phyloP scores from a whole-genome alignment of 164 flowering plant species.

The Euptelea pleiosperma region DNA sequence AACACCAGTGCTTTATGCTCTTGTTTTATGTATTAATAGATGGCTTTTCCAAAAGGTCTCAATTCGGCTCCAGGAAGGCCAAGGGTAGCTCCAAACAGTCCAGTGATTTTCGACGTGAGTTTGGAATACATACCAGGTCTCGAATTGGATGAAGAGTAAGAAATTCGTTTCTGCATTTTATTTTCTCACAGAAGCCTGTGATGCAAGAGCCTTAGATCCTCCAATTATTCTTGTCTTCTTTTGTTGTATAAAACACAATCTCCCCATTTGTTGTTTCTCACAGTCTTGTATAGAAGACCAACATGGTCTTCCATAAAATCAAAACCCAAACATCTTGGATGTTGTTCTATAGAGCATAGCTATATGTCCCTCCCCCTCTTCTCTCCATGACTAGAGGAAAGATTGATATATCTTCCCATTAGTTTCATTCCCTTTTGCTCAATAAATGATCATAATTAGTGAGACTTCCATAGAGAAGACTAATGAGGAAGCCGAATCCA shows the following conservation, averaged over 20 bases:
- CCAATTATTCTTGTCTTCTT: background rate
- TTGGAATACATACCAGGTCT: constrained; percentile 91
- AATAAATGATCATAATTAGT: too few relatives aligned
- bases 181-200: background rate
- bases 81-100: constrained; percentile 84
- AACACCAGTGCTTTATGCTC: background rate
- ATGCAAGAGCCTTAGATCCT: background rate
- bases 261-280: constrained; percentile 1
- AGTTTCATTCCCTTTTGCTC: too few relatives aligned
- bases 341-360: too few relatives aligned
- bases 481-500: too few relatives aligned
- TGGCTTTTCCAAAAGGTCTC: constrained; percentile 95
- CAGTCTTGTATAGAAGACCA: too few relatives aligned
- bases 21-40: constrained; percentile 25
- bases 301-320: too few relatives aligned
- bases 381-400: too few relatives aligned
- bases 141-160: constrained; percentile 68
- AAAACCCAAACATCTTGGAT: too few relatives aligned
- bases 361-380: too few relatives aligned
- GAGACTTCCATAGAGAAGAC: too few relatives aligned
- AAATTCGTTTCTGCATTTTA: background rate
- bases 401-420: too few relatives aligned
- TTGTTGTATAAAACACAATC: background rate
- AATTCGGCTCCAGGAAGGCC: constrained; percentile 97
- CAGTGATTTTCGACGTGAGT: constrained; percentile 86